Base-by-base conservation (phyloP, 1,284 basidiomycete species). In the Malassezia restricta region DNA sequence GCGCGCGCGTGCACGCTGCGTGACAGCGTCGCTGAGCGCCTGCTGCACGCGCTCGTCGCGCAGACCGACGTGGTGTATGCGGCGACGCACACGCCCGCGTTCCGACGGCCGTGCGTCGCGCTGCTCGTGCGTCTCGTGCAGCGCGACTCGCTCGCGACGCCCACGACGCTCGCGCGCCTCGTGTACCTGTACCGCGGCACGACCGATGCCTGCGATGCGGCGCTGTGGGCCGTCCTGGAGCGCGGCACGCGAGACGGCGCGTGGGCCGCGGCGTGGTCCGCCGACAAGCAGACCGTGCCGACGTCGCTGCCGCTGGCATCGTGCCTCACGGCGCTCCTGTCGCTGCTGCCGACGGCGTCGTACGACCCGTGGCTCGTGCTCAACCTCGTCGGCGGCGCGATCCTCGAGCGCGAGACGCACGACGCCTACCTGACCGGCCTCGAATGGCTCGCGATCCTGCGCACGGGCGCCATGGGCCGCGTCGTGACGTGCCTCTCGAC, bases 281-380 rank as follows among this genome's bases (percentile, higher is more conserved):
- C 53, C n/a, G 47, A 55, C 28, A 17, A 12, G 28, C 9, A 5
- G 17, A 27, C 35, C 6, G 47, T 55, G 43, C 53, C 53, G 3
- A 24, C 38, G 14, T 20, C 38, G n/a, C 31, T 50, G 30, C 29
- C n/a, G 31, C 15, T 20, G 7, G 43, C 37, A 11, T 7, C 47
- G 17, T 31, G 53, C 0, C 73, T 86, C 15, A 84, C 86, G 41
- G 81, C 82, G 0, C 65, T 94, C 5, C 79, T 80, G 40, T 80
- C 77, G 39, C 76, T 95, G 4, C 86, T 92, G 61, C 76, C 86
- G 0, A 75, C 75, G 15, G 35, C 32, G 54, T 57, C 29, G 6
- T 95, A 92, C 63, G 90, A 95, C 66, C 88, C 90, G 0, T 73
- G 83, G 0, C 87, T 92, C 68, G 73, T 89, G 9, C 74, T 86